phyloP scores from a whole-genome alignment of 2,329 filamentous ascomycete species.

The Cadophora malorum region DNA sequence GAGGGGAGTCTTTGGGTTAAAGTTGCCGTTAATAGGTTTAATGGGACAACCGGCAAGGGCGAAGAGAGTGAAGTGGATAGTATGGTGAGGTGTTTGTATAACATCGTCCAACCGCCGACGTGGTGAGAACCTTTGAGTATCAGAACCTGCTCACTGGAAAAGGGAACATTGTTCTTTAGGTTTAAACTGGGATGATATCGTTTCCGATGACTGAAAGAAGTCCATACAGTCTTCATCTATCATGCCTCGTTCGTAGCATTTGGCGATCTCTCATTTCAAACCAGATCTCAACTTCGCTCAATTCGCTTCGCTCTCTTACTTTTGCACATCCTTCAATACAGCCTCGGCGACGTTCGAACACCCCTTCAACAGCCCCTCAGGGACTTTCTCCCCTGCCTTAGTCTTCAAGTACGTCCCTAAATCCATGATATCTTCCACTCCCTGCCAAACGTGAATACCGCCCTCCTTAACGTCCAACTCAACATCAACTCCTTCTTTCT shows the following conservation, averaged over 20 bases:
- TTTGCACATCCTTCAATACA: neutral
- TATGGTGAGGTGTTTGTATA: conserved; percentile 5
- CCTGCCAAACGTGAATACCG: conserved; percentile 13
- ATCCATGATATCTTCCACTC: neutral
- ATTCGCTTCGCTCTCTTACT: neutral
- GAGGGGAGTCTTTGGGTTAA: neutral
- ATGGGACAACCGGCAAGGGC: neutral
- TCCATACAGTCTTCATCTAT: no score
- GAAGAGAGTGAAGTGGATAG: neutral
- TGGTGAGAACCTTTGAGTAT: neutral
- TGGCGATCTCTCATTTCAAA: no score
- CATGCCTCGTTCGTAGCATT: no score
- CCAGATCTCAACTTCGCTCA: neutral
- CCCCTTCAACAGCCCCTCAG: conserved; percentile 4
- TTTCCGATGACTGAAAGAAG: no score
- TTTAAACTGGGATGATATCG: no score
- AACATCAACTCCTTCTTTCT: neutral
- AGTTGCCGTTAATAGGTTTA: neutral
- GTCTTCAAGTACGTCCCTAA: neutral
- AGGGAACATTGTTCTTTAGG: no score
- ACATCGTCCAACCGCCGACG: neutral
- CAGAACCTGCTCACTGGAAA: no score
- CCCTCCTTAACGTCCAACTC: conserved; percentile 8
- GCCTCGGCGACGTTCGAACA: neutral
- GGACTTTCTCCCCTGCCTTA: neutral